A percentile compares a stretch with the other conserved stretches of the same genome.
Conservation (phyloP, 1,139 yeast species). For the Geotrichum europaeum region DNA sequence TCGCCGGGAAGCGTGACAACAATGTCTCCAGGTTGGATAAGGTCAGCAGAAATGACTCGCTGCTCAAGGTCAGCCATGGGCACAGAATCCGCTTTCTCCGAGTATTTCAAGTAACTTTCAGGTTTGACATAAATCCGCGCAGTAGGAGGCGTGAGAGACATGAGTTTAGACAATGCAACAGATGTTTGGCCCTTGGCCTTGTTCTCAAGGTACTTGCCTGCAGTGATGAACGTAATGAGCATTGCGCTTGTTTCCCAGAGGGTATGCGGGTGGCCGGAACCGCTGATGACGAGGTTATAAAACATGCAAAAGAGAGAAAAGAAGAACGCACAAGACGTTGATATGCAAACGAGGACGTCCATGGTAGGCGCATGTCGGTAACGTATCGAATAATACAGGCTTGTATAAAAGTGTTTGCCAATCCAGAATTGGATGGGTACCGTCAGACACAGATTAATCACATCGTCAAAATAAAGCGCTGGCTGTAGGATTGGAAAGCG, state of each 20-base stretch:
- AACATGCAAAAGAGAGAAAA: slow-evolving; percentile 63
- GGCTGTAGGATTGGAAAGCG: slow-evolving; percentile 27
- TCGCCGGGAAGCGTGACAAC: slow-evolving; percentile 80
- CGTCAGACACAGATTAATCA: slow-evolving; percentile 58
- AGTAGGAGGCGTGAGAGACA: slow-evolving; percentile 72
- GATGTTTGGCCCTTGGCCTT: slow-evolving; percentile 93
- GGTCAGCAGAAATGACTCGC: slow-evolving; percentile 55
- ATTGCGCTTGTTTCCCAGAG: slow-evolving; percentile 84
- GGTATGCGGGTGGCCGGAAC: slow-evolving; percentile 50
- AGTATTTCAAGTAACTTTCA: slow-evolving; percentile 16
- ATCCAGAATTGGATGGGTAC: slow-evolving; percentile 63
- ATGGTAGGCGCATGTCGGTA: slow-evolving; percentile 75
- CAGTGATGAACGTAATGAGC: slow-evolving; percentile 74
- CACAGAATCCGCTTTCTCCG: slow-evolving; percentile 13
- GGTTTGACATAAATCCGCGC: slow-evolving; percentile 49
- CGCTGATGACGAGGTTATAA: slow-evolving; percentile 36
- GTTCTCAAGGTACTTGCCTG: slow-evolving; percentile 88
- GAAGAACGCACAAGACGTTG: slow-evolving; percentile 71
- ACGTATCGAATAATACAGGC: slow-evolving; percentile 58
- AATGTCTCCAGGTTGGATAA: slow-evolving; percentile 70
- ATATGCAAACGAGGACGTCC: slow-evolving; percentile 85
- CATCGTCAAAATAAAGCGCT: slow-evolving; percentile 40
- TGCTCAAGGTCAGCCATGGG: slow-evolving; percentile 23
- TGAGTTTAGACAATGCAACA: slow-evolving; percentile 70
- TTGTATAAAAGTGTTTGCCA: slow-evolving; percentile 58